Evolutionary conservation across 2,329 filamentous ascomycete genomes (phyloP).

Genomic region (Amauroascus niger): DNA sequence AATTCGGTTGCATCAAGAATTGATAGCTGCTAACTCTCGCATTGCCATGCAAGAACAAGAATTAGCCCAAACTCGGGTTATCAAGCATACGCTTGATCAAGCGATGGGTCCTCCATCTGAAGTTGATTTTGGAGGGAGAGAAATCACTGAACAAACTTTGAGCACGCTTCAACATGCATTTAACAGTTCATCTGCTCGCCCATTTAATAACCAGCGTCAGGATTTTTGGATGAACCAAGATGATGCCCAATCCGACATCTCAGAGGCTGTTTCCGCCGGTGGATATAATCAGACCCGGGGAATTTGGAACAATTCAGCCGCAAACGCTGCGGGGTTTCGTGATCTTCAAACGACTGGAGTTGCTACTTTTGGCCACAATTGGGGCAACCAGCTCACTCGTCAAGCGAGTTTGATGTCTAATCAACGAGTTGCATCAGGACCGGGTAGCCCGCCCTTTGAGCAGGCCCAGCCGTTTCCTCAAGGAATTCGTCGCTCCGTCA

Average conservation of each 20-base stretch:
- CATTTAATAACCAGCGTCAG: slow-evolving; percentile 33
- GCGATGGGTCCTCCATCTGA: slow-evolving; percentile 47
- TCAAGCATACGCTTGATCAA: slow-evolving; percentile 53
- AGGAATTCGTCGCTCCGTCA: slow-evolving; percentile 24
- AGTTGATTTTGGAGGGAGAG: slow-evolving; percentile 40
- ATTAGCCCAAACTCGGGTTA: slow-evolving; percentile 50
- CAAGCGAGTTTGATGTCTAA: slow-evolving; percentile 20
- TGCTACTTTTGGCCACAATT: slow-evolving; percentile 24
- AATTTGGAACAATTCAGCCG: slow-evolving; percentile 23
- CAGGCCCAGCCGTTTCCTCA: slow-evolving; percentile 25
- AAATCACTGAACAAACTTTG: slow-evolving; percentile 44
- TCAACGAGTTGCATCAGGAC: slow-evolving; percentile 31
- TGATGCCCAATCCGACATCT: slow-evolving; percentile 38
- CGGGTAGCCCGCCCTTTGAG: slow-evolving; percentile 25
- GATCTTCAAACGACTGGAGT: slow-evolving; percentile 20
- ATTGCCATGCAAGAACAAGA: slow-evolving; percentile 53
- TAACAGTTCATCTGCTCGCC: slow-evolving; percentile 42
- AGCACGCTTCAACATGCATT: slow-evolving; percentile 44
- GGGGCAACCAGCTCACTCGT: slow-evolving; percentile 23
- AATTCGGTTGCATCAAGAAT: slow-evolving; percentile 47
- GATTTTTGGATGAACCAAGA: slow-evolving; percentile 38
- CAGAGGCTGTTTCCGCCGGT: slow-evolving; percentile 34
- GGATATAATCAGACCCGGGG: slow-evolving; percentile 34
- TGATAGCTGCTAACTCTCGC: slow-evolving; percentile 48
- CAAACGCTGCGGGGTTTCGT: slow-evolving; percentile 14